Evolutionary conservation across 805 yeast genomes (phyloP), one percentile per base, ranked within the genome.

Genomic region (Zygosaccharomyces rouxii): DNA sequence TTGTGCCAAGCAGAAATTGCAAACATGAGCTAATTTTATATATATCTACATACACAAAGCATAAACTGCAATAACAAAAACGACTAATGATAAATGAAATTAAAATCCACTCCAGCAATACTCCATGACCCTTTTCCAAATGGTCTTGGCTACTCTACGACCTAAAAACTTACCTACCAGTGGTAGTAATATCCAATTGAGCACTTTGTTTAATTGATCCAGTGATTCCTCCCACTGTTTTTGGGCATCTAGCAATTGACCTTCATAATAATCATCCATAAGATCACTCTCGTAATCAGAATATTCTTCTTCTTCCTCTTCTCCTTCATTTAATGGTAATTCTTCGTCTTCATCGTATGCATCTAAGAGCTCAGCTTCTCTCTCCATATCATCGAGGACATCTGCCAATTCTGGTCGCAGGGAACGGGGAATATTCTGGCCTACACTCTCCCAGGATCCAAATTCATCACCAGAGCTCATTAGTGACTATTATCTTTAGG

Each of bases 191-290:
- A 85, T 79, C 64, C 80, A 73, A 47, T 76, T 78, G 29, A 83
- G 64, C 30, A 83, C 71, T n/a, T 77, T 77, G 35, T 72, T 73
- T 48, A 85, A 60, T 62, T 84, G 89, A 39, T 69, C 68, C 42
- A 84, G 52, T 30, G 84, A 80, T 56, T 81, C 86, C 45, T 84
- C 86, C 89, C 89, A 84, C 57, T 84, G 88, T 54, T 79, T 74
- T 56, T 83, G 86, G 1, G 87, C 83, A 30, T 78, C 67, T 16
- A 63, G 52, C 41, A 69, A 47, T 7, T 62, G 64, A 10, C 59
- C 51, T 28, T 66, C 67, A 39, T 54, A 51, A 13, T 57, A 52
- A 7, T 47, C 57, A 26, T 51, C 54, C 26, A 48, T 45, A 25
- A 51, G 49, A 33, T 51, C 55, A 13, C 43, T 23, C 11, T 38